A percentile compares a stretch with the other conserved stretches of the same genome.
Evolutionary conservation across 768 basidiomycete species (phyloP).

Genomic region (Peribolospora kevripleyi): DNA sequence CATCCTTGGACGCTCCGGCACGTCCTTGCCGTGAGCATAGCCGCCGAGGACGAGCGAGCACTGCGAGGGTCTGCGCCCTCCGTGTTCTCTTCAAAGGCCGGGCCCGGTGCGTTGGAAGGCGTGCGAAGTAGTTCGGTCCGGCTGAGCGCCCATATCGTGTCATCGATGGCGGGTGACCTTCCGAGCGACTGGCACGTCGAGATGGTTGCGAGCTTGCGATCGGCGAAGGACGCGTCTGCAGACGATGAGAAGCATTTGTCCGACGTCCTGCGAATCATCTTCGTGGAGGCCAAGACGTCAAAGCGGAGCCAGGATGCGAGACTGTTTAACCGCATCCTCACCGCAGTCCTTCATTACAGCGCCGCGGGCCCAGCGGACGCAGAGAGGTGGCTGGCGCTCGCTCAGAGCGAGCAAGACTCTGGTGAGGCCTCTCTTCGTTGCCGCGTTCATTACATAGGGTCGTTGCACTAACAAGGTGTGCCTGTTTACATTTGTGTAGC

Average conservation of each 20-base stretch:
- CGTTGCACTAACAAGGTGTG: neutral
- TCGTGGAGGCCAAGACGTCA: slow-evolving; percentile 16
- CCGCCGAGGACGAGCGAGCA: slow-evolving; percentile 12
- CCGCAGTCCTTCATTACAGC: slow-evolving; percentile 28
- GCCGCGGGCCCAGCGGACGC: slow-evolving; percentile 39
- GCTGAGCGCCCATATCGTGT: slow-evolving; percentile 34
- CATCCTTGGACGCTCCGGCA: slow-evolving; percentile 48
- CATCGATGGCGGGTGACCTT: slow-evolving; percentile 24
- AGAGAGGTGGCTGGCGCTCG: slow-evolving; percentile 53
- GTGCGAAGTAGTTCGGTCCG: slow-evolving; percentile 6
- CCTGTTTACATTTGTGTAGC: slow-evolving; percentile 24
- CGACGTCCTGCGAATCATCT: slow-evolving; percentile 14
- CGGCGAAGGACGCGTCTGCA: neutral
- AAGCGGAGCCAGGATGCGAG: slow-evolving; percentile 35
- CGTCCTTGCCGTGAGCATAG: slow-evolving; percentile 31
- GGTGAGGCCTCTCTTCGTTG: neutral
- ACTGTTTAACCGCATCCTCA: slow-evolving; percentile 36
- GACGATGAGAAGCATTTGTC: slow-evolving; percentile 13
- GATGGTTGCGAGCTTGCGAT: slow-evolving; percentile 3
- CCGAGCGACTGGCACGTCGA: slow-evolving; percentile 25
- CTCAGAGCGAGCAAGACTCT: slow-evolving; percentile 25
- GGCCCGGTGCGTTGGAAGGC: slow-evolving; percentile 5
- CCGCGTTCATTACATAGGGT: neutral
- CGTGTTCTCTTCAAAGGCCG: slow-evolving; percentile 3
- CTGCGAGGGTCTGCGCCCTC: slow-evolving; percentile 5